Percentiles rank a stretch among this genome's conserved stretches.
Conservation (phyloP, 495 filamentous ascomycete species). For the Elasticomyces elasticus region DNA sequence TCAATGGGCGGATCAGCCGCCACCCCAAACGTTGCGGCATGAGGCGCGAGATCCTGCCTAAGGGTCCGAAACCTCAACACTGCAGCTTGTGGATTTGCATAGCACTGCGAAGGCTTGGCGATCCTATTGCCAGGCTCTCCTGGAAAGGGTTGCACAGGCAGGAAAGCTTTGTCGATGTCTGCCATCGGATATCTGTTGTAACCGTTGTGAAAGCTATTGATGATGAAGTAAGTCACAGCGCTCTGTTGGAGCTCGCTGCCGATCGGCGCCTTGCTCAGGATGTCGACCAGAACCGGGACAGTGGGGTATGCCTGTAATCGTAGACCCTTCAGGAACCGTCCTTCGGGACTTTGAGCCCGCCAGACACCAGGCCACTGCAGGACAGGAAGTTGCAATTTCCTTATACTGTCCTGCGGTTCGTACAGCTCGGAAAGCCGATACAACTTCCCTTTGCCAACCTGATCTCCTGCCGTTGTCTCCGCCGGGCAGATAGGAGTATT, state of each 20-base stretch:
- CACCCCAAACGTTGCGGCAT: conserved; percentile 78
- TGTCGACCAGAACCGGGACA: conserved; percentile 58
- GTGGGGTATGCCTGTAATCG: conserved; percentile 62
- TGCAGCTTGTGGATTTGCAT: conserved; percentile 63
- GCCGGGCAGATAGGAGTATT: conserved; percentile 71
- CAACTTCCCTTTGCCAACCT: conserved; percentile 34
- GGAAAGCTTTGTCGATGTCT: conserved; percentile 49
- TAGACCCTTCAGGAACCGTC: conserved; percentile 57
- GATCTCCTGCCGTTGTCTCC: conserved; percentile 41
- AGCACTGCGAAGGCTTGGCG: conserved; percentile 61
- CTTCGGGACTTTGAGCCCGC: conserved; percentile 53
- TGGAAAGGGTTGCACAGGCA: conserved; percentile 51
- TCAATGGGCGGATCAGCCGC: conserved; percentile 63
- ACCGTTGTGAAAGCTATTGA: conserved; percentile 62
- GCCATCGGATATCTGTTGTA: conserved; percentile 55
- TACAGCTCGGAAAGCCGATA: conserved; percentile 79
- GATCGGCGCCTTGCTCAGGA: conserved; percentile 52
- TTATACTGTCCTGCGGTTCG: conserved; percentile 63
- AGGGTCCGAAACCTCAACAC: conserved; percentile 74
- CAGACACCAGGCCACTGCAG: conserved; percentile 72
- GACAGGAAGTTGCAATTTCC: conserved; percentile 61
- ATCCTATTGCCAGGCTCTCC: conserved; percentile 49
- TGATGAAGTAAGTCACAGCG: conserved; percentile 73
- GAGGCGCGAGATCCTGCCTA: conserved; percentile 55
- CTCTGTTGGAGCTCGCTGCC: conserved; percentile 33